Percentiles rank a stretch among this genome's conserved stretches.
Evolutionary conservation across 371 early-diverging fungal genomes (phyloP).

Genomic region (Dinochytrium kinnereticum): DNA sequence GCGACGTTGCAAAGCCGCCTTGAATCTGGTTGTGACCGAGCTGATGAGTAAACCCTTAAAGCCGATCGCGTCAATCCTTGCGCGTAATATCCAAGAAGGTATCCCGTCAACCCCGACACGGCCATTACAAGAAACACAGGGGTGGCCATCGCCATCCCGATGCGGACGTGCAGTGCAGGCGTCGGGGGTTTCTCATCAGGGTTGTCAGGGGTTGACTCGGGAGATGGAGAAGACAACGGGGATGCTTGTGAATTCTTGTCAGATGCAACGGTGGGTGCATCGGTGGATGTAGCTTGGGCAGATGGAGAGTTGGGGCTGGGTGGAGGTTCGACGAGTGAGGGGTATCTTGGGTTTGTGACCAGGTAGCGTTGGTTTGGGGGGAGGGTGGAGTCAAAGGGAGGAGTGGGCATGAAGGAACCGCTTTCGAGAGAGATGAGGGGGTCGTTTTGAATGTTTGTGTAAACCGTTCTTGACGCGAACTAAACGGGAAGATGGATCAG

Average conservation of each 20-base stretch:
- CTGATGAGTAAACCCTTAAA: not conserved
- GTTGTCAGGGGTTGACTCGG: no score
- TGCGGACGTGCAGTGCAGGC: not conserved
- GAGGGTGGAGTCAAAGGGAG: conserved; percentile 31
- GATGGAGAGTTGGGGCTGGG: not conserved
- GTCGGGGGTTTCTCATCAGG: no score
- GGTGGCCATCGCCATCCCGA: not conserved
- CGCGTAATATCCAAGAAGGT: not conserved
- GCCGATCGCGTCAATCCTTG: not conserved
- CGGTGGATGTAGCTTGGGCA: not conserved
- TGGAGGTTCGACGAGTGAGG: conserved; percentile 28
- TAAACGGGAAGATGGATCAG: no score
- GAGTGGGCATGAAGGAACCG: conserved; percentile 57
- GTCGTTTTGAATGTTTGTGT: conserved; percentile 76
- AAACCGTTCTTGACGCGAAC: conserved; percentile 58
- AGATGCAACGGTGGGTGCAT: not conserved
- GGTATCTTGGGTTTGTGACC: conserved; percentile 33
- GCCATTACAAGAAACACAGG: conserved; percentile 21
- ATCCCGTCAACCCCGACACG: conserved; percentile 18
- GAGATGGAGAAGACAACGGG: no score
- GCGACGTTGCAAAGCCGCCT: no score
- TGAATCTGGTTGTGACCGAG: no score
- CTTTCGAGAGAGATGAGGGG: conserved; percentile 73
- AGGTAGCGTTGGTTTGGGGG: conserved; percentile 24
- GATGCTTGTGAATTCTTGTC: not conserved